Evolutionary conservation across 2,329 filamentous ascomycete species (phyloP), one percentile per base, ranked within the genome.

Genomic region (Aspergillus texensis): DNA sequence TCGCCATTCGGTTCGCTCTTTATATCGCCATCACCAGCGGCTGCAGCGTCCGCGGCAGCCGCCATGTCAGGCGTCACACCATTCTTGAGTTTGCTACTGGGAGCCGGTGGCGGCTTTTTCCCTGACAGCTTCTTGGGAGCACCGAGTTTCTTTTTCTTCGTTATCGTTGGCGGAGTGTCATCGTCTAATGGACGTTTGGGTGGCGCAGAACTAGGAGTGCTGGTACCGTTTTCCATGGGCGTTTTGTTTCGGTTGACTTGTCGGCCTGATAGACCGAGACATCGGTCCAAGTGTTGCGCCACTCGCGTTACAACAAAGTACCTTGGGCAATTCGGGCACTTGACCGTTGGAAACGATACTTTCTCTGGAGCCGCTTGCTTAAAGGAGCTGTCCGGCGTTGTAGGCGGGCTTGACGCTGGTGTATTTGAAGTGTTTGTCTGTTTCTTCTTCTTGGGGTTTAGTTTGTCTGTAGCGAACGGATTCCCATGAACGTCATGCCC

Each of bases 401-500:
- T 74, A 2, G 75, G 75, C 56, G 75, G 74, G 54, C 75, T 77
- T 11, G 75, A 77, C 0, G 65, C 73, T 24, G 76, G 76, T 2
- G 75, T 78, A 61, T 78, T 76, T 19, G 73, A 70, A 61, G 70
- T 67, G 62, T 70, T 63, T 61, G 72, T 61, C 46, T 77, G 74
- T 50, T 81, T 82, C 26, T 76, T 70, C 36, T 77, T 78, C 70
- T 79, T 84, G 1, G 85, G 84, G 61, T 81, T 86, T 11, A 80
- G 69, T 62, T 78, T 82, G 12, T 74, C 53, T 0, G 72, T 79
- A 6, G 78, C 77, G 61, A 80, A 80, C 21, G 75, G 74, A 60
- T 80, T 88, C 65, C 86, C 87, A 71, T 89, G 88, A 58, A 89
- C 86, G 70, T 89, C 87, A 71, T 88, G 84, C 43, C 86, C 86